phyloP scores from a whole-genome alignment of 192 early-diverging fungal genomes.

The Coemansia erecta region DNA sequence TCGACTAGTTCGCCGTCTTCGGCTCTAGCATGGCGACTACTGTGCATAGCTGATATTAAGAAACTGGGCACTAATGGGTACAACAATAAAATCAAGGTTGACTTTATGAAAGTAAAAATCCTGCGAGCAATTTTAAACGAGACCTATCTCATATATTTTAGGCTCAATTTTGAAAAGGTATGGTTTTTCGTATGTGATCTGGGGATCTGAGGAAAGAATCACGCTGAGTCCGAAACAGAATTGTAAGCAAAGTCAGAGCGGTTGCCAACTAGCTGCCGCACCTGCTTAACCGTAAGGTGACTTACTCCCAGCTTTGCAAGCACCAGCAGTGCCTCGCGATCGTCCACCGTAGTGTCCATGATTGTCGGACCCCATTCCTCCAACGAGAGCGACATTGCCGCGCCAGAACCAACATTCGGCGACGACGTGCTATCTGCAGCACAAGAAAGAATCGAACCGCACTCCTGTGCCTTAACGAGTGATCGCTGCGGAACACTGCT shows the following conservation, averaged over 20 bases:
- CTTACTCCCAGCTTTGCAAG: slow-evolving; percentile 38
- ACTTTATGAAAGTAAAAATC: too few relatives aligned
- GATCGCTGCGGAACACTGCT: slow-evolving; percentile 1
- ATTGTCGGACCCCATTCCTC: slow-evolving; percentile 32
- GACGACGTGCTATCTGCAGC: slow-evolving; percentile 8
- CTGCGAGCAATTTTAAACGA: too few relatives aligned
- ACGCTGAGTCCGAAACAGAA: background rate
- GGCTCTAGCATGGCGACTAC: too few relatives aligned
- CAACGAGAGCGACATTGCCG: slow-evolving; percentile 23
- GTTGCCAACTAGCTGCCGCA: slow-evolving; percentile 21
- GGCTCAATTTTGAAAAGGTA: too few relatives aligned
- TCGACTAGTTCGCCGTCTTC: too few relatives aligned
- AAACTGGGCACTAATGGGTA: too few relatives aligned
- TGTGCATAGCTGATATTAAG: too few relatives aligned
- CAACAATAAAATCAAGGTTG: too few relatives aligned
- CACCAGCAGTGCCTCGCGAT: slow-evolving; percentile 21
- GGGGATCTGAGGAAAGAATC: background rate
- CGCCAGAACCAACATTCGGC: background rate
- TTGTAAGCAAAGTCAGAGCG: slow-evolving; percentile 28
- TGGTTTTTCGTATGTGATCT: too few relatives aligned
- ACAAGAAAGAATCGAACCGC: slow-evolving; percentile 25
- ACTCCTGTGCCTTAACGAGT: slow-evolving; percentile 23
- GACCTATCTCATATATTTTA: too few relatives aligned
- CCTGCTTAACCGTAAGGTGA: slow-evolving; percentile 24
- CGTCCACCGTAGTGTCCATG: slow-evolving; percentile 14